phyloP scores from a whole-genome alignment of 2,329 filamentous ascomycete genomes.

The Colletotrichum chlorophyti region DNA sequence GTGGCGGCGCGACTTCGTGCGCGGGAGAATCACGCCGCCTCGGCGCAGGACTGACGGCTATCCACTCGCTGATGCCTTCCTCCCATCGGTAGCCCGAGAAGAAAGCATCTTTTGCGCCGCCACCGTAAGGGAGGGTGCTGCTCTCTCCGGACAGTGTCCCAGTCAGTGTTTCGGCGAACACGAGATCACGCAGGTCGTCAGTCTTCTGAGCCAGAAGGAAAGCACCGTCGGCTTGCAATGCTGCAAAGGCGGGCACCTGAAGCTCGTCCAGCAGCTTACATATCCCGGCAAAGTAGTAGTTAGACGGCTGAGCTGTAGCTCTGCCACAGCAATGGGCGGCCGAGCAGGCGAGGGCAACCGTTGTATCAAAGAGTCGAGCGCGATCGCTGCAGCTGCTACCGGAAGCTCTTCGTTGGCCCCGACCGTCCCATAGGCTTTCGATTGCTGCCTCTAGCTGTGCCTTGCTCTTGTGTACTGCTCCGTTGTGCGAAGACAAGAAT shows the following conservation, averaged over 20 bases:
- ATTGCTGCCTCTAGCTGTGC: not conserved
- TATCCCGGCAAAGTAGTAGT: conserved; percentile 46
- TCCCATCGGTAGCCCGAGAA: conserved; percentile 49
- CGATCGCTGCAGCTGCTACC: not conserved
- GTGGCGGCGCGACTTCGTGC: not conserved
- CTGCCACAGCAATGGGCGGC: conserved; percentile 56
- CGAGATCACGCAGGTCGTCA: conserved; percentile 58
- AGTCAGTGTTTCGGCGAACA: conserved; percentile 53
- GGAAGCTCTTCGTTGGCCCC: not conserved
- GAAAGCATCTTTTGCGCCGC: conserved; percentile 18
- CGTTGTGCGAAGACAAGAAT: not conserved
- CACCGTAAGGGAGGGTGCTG: no score
- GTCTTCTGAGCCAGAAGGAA: conserved; percentile 60
- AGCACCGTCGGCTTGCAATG: conserved; percentile 53
- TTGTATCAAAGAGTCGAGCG: conserved; percentile 38
- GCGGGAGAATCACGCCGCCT: not conserved
- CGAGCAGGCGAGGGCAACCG: conserved; percentile 49
- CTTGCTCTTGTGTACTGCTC: not conserved
- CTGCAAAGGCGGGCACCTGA: conserved; percentile 39
- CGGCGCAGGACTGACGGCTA: conserved; percentile 29
- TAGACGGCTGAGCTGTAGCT: conserved; percentile 44
- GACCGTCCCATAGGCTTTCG: not conserved
- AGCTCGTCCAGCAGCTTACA: conserved; percentile 48
- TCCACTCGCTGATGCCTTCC: conserved; percentile 49
- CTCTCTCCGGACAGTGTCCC: not conserved